Base-by-base conservation (phyloP, 2,329 filamentous ascomycete species). In the Apiospora koreana region DNA sequence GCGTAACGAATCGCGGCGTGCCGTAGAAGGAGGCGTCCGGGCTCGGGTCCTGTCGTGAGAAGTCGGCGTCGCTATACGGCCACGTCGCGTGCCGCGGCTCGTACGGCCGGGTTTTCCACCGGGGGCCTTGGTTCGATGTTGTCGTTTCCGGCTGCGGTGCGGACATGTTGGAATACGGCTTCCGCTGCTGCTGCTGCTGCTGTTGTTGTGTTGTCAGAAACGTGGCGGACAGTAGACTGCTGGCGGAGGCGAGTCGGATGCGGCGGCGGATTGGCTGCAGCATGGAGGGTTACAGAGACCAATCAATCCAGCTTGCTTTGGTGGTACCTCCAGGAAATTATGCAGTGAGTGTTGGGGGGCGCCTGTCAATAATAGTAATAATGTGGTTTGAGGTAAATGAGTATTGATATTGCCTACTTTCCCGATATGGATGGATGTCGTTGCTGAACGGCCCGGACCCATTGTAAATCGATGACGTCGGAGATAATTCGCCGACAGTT, bases 51-150 rank as follows among this genome's bases (percentile, higher is more conserved):
- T 70, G 46, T 8, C 69, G 46, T 5, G 65, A n/a, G 23, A 70
- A 70, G 65, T 70, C 69, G 31, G 48, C 48, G 3, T 45, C 69
- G 18, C 25, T 25, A 41, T 70, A 70, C 3, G 69, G 69, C 69
- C 69, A 70, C 16, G 46, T 12, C 10, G 50, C 16, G 21, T 70
- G 46, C 28, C 65, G 69, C 2, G 69, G 65, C 65, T 50, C 16
- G 31, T 70, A 68, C 2, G 65, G n/a, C 35, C 46, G 35, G 5
- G 66, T 45, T 3, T 65, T 48, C 69, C 69, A 70, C 1, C 18
- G 1, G 16, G 28, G 31, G 9, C 8, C 3, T 16, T 16, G 18
- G 5, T 0, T 3, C 10, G 5, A 2, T 7, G 25, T 10, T 54
- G 48, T 6, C 25, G 12, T 28, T 14, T n/a, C 28, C 50, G 31